These are phyloP conservation scores for Eucalyptus marginata DNA, from an alignment of 345 rosid genomes.

Conservation along the genomic window DNA sequence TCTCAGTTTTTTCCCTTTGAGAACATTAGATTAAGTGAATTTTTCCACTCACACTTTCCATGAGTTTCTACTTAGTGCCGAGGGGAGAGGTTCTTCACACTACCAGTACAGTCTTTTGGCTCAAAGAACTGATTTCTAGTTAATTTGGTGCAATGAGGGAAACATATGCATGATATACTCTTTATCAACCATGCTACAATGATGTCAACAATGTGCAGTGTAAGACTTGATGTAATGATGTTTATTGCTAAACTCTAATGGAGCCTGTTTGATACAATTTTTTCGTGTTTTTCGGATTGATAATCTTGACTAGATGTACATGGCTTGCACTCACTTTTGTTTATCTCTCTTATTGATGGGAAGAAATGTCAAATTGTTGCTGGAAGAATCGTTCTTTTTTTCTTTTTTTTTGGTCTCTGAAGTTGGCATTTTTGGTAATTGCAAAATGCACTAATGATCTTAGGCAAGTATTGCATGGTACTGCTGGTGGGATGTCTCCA, in stretches of 20 bases:
- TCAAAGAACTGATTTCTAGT: neutral
- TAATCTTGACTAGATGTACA: neutral
- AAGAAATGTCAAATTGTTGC: neutral
- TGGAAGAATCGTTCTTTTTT: neutral
- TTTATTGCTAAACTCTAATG: neutral
- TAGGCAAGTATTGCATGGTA: constrained; percentile 93
- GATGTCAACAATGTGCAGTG: neutral
- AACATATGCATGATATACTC: neutral
- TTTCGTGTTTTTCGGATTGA: neutral
- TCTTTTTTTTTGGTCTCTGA: neutral
- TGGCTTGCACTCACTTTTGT: neutral
- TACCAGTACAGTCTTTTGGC: neutral
- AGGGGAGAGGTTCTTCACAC: neutral
- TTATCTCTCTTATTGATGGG: neutral
- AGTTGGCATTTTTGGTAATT: neutral
- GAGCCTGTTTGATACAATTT: neutral
- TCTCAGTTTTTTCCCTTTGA: neutral
- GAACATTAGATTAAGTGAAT: neutral
- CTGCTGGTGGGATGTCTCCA: constrained; percentile 77
- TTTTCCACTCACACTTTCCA: neutral
- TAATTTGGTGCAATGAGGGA: neutral
- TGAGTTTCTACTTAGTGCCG: neutral
- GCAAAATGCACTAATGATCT: neutral
- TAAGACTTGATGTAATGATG: neutral
- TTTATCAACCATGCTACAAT: neutral